These are phyloP conservation scores for Sphaerulina musiva DNA, from an alignment of 2,329 filamentous ascomycete species.

Conservation along the genomic window DNA sequence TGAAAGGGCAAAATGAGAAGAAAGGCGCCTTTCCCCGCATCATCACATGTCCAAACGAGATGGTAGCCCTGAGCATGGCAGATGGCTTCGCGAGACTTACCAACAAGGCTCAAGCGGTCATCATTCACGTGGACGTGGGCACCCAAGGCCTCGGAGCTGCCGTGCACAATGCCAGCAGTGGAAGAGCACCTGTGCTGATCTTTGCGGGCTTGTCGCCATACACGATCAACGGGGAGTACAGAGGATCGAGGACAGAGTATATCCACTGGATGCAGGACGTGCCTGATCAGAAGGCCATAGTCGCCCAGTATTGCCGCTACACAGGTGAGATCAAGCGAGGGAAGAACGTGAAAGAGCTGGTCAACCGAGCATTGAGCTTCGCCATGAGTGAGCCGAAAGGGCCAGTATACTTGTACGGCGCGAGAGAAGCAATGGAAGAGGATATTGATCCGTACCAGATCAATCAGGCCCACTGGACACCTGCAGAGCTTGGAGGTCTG, in stretches of 20 bases:
- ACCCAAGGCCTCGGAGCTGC: conserved; percentile 72
- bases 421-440: conserved; percentile 78
- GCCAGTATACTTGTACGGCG: conserved; percentile 71
- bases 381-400: conserved; percentile 70
- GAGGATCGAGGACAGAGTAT: conserved; percentile 72
- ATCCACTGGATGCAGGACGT: conserved; percentile 85
- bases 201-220: conserved; percentile 73
- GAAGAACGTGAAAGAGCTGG: conserved; percentile 80
- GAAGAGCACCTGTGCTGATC: conserved; percentile 66
- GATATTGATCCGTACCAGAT: conserved; percentile 69
- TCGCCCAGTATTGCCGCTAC: conserved; percentile 81
- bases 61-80: conserved; percentile 73
- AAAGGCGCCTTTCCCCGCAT: conserved; percentile 61
- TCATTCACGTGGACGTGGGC: conserved; percentile 75
- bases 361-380: conserved; percentile 77
- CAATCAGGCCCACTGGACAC: conserved; percentile 62
- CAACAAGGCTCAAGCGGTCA: conserved; percentile 66
- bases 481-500: conserved; percentile 61
- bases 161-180: conserved; percentile 71
- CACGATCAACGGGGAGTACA: conserved; percentile 69
- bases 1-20: conserved; percentile 64
- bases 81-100: conserved; percentile 71
- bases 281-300: conserved; percentile 71
- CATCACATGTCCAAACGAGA: conserved; percentile 77
- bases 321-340: conserved; percentile 76